Evolutionary conservation across 192 early-diverging fungal genomes (phyloP), one percentile per base, ranked within the genome.

Genomic region (Pilaira anomala): DNA sequence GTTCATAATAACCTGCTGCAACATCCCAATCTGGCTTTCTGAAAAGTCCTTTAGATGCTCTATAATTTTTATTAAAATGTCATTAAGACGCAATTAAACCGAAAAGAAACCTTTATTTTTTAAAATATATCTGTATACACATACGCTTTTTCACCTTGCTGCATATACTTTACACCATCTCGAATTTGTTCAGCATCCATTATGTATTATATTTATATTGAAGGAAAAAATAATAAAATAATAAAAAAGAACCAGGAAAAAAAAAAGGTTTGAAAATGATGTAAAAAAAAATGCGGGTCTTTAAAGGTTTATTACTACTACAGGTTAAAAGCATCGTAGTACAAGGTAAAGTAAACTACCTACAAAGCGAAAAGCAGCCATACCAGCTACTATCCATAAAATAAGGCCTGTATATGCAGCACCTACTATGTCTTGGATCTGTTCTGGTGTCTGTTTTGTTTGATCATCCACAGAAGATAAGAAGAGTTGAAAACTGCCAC

Each of bases 1-100:
- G 80, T 63, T 91, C 87, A 53, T 85, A 92, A 65, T 76, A 76
- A 46, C 84, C 80, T 12, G 78, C 83, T 40, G 89, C 89, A 30
- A 82, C 67, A 66, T 92, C 91, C 87, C 85, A 90, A 65, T 92
- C 91, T 30, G 91, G 91, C 42, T 87, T 90, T 59, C 78, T 73
- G 60, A 86, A 86, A 41, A 76, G 70, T 1, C 73, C 80, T 74
- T 80, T 88, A 62, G 71, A 75, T 33, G 81, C 73, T 65, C 77
- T 84, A 53, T 55, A 42, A 48, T 48, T 24, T 70, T 19, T 24
- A 51, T 7, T 44, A 52, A 49, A 18, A 2, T 14, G 19, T 22
- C 36, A 29, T 24, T n/a, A n/a, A n/a, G n/a, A n/a, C n/a, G n/a
- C n/a, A n/a, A n/a, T n/a, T n/a, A 13, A 21, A 24, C 16, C 6